phyloP scores from a whole-genome alignment of 179 eudicot species.

The Camellia oleifera region DNA sequence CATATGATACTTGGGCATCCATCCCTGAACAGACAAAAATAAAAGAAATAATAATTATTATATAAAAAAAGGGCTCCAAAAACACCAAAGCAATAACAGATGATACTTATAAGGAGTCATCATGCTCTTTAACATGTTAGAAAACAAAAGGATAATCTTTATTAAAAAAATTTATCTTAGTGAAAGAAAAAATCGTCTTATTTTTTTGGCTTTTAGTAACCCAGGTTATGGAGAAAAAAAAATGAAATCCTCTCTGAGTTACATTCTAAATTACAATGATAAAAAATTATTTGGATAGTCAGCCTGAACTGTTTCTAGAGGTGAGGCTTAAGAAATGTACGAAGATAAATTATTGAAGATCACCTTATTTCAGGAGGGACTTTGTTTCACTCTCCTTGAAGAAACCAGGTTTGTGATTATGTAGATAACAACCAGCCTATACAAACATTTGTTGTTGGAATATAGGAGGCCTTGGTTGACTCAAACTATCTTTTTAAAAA shows the following conservation, averaged over 20 bases:
- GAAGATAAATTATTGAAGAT: not conserved
- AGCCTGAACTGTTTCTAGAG: not conserved
- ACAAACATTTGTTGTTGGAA: not conserved
- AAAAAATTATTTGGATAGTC: not conserved
- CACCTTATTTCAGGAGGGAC: not conserved
- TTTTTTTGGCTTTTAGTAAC: not conserved
- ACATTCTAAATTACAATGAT: not conserved
- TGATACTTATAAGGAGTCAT: not conserved
- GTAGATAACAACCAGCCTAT: not conserved
- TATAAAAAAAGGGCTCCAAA: not conserved
- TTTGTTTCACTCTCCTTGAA: not conserved
- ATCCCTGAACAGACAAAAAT: slow-evolving; percentile 35
- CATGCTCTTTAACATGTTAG: not conserved
- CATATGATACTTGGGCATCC: slow-evolving; percentile 61
- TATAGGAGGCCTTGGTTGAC: not conserved
- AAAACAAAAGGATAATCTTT: not conserved
- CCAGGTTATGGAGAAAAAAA: not conserved
- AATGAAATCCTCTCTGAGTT: not conserved
- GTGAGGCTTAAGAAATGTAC: not conserved
- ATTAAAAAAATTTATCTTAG: not conserved
- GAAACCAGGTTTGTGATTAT: not conserved
- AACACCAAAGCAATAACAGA: not conserved
- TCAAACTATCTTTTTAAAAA: not conserved
- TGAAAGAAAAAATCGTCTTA: not conserved
- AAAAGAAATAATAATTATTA: not conserved